Base-by-base conservation (phyloP, 1,284 basidiomycete genomes). In the Porodaedalea pini region DNA sequence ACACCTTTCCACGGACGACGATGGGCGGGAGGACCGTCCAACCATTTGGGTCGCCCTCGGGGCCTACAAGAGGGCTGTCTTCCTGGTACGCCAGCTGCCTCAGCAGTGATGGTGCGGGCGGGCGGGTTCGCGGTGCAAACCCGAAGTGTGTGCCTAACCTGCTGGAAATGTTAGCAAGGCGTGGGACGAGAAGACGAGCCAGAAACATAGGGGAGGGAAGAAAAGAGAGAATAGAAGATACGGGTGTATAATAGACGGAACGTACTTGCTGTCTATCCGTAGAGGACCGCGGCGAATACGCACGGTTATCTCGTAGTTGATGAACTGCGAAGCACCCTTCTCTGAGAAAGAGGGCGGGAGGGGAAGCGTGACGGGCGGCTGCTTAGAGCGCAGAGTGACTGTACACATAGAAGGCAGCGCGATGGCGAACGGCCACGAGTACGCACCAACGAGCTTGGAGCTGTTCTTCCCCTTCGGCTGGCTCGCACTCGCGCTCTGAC, bases 81-180 rank as follows among this genome's bases (percentile, higher is more conserved):
- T 78, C 70, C 58, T 75, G 72, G 61, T 80, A 80, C 5, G 78
- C 77, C 40, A 78, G 66, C 62, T 76, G 78, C 56, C 78, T 74
- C 17, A 78, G 70, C 25, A 74, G 25, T 10, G 78, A 79, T 19
- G 75, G 71, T 15, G 73, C 64, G 6, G 73, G 74, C 4, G 79
- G 77, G 40, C 75, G 70, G 17, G 67, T 74, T 55, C 70, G 74
- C 11, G 78, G 77, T 13, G 79, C 72, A 64, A 79, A 80, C 32
- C 73, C 78, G 62, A 80, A 77, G 6, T 75, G 72, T 2, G 78
- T 79, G 51, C 73, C 77, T 50, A 81, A 72, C 61, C 78, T 79
- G 59, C 29, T 29, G 11, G 36, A 54, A 45, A 27, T 19, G 51
- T 25, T 47, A 47, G 48, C 32, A 47, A 11, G 29, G 21, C 31